Evolutionary conservation across 1,284 basidiomycete genomes (phyloP).

Genomic region (Papiliotrema flavescens): DNA sequence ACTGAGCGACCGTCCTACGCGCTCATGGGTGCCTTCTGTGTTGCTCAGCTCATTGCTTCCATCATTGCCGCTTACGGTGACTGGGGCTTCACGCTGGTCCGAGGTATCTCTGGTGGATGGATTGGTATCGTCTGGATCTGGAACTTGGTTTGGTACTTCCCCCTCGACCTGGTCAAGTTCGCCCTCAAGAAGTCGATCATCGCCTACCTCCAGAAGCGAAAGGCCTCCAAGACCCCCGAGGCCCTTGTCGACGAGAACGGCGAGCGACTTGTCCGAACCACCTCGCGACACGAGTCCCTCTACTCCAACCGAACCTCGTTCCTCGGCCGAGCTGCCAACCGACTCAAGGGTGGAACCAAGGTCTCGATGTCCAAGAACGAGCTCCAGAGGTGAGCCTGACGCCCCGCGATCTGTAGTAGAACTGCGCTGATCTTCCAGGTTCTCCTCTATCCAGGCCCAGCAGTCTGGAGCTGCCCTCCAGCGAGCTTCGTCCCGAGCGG

Average conservation of each 20-base stretch:
- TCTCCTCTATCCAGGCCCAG: conserved; percentile 50
- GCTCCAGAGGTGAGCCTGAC: no score
- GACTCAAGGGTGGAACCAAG: conserved; percentile 46
- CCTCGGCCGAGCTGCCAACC: conserved; percentile 41
- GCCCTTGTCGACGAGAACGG: conserved; percentile 56
- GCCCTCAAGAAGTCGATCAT: conserved; percentile 90
- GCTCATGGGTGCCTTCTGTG: conserved; percentile 81
- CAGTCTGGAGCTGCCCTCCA: conserved; percentile 49
- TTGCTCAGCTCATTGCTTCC: conserved; percentile 89
- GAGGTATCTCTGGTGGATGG: conserved; percentile 80
- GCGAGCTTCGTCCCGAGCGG: conserved; percentile 28
- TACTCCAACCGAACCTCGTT: conserved; percentile 58
- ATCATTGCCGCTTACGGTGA: conserved; percentile 91
- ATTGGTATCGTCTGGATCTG: conserved; percentile 96
- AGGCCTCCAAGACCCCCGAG: conserved; percentile 52
- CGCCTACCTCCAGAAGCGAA: conserved; percentile 72
- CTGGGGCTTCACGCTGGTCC: conserved; percentile 84
- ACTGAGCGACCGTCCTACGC: conserved; percentile 93
- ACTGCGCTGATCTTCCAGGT: conserved; percentile 22
- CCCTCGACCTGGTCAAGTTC: conserved; percentile 94
- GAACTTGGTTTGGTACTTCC: conserved; percentile 93
- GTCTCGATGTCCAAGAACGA: conserved; percentile 51
- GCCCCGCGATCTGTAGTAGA: not conserved
- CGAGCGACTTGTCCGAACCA: conserved; percentile 76
- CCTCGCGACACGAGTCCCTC: conserved; percentile 88